Evolutionary conservation across 2,329 filamentous ascomycete genomes (phyloP).

Genomic region (Aureobasidium leucospermi): DNA sequence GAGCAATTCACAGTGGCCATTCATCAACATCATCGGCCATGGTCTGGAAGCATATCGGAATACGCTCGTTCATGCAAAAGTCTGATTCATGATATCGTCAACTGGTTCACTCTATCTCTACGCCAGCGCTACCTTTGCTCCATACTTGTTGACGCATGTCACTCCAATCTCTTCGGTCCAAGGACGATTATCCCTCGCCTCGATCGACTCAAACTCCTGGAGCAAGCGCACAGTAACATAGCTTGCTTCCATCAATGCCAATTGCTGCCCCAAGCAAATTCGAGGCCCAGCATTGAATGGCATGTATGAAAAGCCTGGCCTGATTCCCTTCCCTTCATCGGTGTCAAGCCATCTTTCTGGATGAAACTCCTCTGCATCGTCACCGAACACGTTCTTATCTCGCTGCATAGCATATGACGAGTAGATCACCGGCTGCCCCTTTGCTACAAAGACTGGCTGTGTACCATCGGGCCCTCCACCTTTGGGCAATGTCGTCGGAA

Average conservation of each 20-base stretch:
- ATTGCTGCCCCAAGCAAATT: constrained; percentile 51
- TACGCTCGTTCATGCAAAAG: not conserved
- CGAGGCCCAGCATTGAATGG: constrained; percentile 32
- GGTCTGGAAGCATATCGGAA: not conserved
- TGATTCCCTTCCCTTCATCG: constrained; percentile 24
- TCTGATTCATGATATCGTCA: no score
- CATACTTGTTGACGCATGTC: no score
- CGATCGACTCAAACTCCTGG: constrained; percentile 55
- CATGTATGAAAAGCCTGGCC: constrained; percentile 30
- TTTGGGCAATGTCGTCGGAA: constrained; percentile 65
- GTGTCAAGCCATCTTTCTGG: constrained; percentile 33
- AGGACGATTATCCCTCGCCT: constrained; percentile 15
- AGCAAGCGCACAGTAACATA: constrained; percentile 67
- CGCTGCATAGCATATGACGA: constrained; percentile 67
- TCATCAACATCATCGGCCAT: constrained; percentile 35
- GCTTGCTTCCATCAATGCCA: constrained; percentile 68
- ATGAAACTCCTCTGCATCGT: constrained; percentile 35
- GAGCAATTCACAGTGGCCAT: constrained; percentile 37
- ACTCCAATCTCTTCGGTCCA: no score
- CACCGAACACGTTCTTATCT: constrained; percentile 44
- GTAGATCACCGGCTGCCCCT: constrained; percentile 60
- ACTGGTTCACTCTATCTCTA: no score
- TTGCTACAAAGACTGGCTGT: constrained; percentile 57
- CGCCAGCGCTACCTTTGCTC: no score
- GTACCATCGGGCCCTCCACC: constrained; percentile 49